These are phyloP conservation scores for Leptographium flavum DNA, from an alignment of 2,329 filamentous ascomycete species.

Conservation along the genomic window DNA sequence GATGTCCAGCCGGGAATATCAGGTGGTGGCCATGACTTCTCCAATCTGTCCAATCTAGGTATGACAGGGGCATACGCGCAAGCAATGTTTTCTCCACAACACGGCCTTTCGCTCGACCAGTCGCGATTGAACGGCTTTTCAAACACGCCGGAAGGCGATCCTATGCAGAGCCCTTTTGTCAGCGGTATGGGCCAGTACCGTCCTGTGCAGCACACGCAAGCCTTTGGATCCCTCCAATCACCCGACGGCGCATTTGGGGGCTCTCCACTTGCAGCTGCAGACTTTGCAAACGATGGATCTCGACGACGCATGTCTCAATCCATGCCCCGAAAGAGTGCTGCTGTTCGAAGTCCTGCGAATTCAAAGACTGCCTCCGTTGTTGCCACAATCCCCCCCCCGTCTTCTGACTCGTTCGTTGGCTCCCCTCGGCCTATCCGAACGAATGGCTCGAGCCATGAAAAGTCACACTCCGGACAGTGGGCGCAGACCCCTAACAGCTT, in stretches of 20 bases:
- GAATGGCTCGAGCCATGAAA: constrained; percentile 53
- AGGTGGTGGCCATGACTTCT: constrained; percentile 41
- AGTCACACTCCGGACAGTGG: constrained; percentile 80
- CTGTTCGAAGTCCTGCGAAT: constrained; percentile 64
- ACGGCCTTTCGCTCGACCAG: constrained; percentile 50
- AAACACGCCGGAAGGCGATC: constrained; percentile 79
- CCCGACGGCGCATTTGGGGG: constrained; percentile 32
- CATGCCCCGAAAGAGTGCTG: constrained; percentile 61
- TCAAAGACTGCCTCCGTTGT: constrained; percentile 65
- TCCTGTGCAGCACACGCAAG: constrained; percentile 45
- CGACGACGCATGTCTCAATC: constrained; percentile 45
- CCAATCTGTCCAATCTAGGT: constrained; percentile 37
- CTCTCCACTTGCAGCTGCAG: constrained; percentile 33
- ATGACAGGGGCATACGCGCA: constrained; percentile 39
- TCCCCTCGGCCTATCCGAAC: constrained; percentile 62
- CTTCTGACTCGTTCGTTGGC: constrained; percentile 54
- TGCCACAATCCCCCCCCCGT: constrained; percentile 52
- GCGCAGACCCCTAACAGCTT: constrained; percentile 74
- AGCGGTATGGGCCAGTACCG: constrained; percentile 67
- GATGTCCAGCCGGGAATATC: constrained; percentile 37
- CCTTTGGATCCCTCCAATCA: constrained; percentile 40
- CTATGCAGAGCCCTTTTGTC: constrained; percentile 81
- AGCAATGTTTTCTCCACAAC: constrained; percentile 38
- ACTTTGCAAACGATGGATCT: constrained; percentile 29
- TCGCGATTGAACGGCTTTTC: constrained; percentile 69